Base-by-base conservation (phyloP, 2,329 filamentous ascomycete genomes). In the Alternaria tenuissima region DNA sequence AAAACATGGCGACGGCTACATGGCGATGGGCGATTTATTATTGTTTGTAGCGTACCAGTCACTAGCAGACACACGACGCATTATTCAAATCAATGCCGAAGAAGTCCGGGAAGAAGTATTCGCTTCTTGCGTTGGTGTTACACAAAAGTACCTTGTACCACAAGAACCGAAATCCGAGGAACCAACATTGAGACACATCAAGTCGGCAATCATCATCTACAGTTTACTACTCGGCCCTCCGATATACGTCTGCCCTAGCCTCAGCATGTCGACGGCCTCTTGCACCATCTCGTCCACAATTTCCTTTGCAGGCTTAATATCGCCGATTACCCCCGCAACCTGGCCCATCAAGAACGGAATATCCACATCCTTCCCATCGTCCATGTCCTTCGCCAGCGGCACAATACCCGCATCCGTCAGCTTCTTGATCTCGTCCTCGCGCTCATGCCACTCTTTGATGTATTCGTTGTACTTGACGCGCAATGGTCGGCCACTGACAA, bases 321-420 rank as follows among this genome's bases (percentile, higher is more conserved):
- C 88, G 34, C 82, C 79, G 58, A 97, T 91, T 1, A 89, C 85
- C 2, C 91, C 94, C 1, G 93, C 91, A 8, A 97, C 94, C 81
- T 97, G 93, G 1, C 94, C 94, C 94, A 97, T 97, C 73, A 97
- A 76, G 79, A 94, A 93, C 12, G 94, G 94, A 57, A 91, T 83
- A 73, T 97, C 94, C 12, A 96, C 82, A 41, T 97, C 93, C 56
- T 89, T 89, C 1, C 90, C 91, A 55, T 93, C 85, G 51, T 96
- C 92, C 72, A 97, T 83, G 75, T 98, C 94, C 74, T 92, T 85
- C 80, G 90, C 87, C 64, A 97, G 83, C 1, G 94, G 94, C 62
- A 96, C 89, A 30, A 96, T 80, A 0, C 94, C 94, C 67, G 84
- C 82, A 36, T 89, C 88, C 34, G 91, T 94, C 76, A 97, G 81